Percentiles rank a stretch among this genome's conserved stretches.
phyloP scores from a whole-genome alignment of 768 basidiomycete genomes.

The Rhodotorula sphaerocarpa region DNA sequence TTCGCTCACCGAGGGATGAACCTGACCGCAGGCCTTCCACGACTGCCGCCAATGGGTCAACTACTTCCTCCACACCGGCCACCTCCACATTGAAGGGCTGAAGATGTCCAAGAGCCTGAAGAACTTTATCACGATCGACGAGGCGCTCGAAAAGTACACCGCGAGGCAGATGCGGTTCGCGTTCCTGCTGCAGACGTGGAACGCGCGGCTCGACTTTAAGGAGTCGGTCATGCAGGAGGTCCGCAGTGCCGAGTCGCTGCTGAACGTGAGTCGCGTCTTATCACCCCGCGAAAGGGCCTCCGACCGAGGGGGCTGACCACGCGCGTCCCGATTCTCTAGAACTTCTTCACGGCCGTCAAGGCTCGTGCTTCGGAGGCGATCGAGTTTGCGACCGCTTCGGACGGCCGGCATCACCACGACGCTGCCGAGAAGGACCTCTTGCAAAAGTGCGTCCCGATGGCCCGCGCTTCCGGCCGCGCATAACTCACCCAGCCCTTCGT shows the following conservation, averaged over 20 bases:
- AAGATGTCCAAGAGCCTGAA: slow-evolving; percentile 99
- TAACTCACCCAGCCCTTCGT: neutral
- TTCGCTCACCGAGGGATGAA: neutral
- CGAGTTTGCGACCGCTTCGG: slow-evolving; percentile 37
- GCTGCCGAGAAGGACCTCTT: slow-evolving; percentile 60
- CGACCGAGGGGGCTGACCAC: neutral
- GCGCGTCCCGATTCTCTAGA: slow-evolving; percentile 49
- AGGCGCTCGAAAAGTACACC: slow-evolving; percentile 71
- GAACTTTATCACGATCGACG: slow-evolving; percentile 94
- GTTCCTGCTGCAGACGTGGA: slow-evolving; percentile 87
- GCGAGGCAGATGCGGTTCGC: slow-evolving; percentile 83
- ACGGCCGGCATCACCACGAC: slow-evolving; percentile 47
- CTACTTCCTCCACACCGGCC: slow-evolving; percentile 97
- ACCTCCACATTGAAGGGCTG: slow-evolving; percentile 92
- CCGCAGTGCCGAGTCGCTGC: slow-evolving; percentile 65
- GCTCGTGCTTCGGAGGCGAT: slow-evolving; percentile 60
- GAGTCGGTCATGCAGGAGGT: slow-evolving; percentile 79
- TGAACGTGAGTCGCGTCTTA: slow-evolving; percentile 57
- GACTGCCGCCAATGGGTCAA: slow-evolving; percentile 90
- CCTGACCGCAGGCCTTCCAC: slow-evolving; percentile 70
- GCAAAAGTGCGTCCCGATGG: slow-evolving; percentile 49
- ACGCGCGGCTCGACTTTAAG: slow-evolving; percentile 85
- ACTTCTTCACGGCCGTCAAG: slow-evolving; percentile 83
- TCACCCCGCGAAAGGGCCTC: too few species aligned
- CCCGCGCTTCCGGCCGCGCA: slow-evolving; percentile 14